These are phyloP conservation scores for Phytophthora hybrid DNA, from an alignment of 352 stramenopile species.

Conservation along the genomic window DNA sequence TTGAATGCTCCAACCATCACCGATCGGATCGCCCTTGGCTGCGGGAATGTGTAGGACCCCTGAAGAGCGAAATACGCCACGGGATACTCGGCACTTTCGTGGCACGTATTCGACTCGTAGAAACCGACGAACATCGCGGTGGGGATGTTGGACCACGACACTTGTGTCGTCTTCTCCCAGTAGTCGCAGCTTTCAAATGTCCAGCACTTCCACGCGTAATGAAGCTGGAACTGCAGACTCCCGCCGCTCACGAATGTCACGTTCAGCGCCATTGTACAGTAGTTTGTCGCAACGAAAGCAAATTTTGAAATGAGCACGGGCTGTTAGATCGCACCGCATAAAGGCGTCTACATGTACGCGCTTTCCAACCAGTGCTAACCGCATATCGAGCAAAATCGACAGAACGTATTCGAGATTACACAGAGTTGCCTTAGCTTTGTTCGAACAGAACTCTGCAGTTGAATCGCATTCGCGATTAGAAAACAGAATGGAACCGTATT, in stretches of 20 bases:
- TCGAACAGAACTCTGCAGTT: background rate
- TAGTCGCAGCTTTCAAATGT: background rate
- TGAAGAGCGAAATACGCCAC: background rate
- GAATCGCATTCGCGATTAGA: background rate
- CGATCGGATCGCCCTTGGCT: background rate
- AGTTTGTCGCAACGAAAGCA: background rate
- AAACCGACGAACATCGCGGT: background rate
- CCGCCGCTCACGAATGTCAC: background rate
- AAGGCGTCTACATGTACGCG: background rate
- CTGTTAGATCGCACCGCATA: background rate
- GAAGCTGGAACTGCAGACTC: background rate
- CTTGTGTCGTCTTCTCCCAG: background rate
- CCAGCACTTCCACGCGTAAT: background rate
- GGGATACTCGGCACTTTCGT: background rate
- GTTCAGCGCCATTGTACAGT: background rate
- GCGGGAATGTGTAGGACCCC: background rate
- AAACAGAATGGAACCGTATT: slow-evolving; percentile 8
- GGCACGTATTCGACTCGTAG: background rate
- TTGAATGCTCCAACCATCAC: background rate
- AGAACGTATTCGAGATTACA: background rate
- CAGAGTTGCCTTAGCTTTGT: background rate
- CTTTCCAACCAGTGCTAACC: background rate
- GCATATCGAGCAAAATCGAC: background rate
- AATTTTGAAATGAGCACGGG: background rate
- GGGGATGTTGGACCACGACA: background rate